These are phyloP conservation scores for Phialocephala sp. DNA, from an alignment of 2,329 filamentous ascomycete genomes.

Conservation along the genomic window DNA sequence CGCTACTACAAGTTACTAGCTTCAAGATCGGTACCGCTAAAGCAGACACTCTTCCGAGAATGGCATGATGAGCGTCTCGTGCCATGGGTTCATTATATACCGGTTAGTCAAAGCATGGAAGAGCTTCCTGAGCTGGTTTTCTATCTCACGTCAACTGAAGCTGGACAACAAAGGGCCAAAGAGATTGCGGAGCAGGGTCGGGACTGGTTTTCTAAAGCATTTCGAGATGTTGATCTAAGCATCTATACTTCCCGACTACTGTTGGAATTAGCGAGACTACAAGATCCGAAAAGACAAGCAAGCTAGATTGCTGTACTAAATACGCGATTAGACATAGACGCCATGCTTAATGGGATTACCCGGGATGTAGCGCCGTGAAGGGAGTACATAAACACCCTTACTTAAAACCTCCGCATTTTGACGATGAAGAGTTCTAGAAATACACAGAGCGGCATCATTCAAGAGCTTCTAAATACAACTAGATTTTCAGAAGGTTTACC, in stretches of 20 bases:
- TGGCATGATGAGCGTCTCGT: conserved; percentile 78
- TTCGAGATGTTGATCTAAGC: conserved; percentile 70
- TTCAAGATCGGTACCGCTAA: conserved; percentile 61
- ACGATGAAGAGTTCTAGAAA: too few relatives aligned
- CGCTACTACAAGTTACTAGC: conserved; percentile 14
- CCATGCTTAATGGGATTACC: too few relatives aligned
- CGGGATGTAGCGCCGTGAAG: too few relatives aligned
- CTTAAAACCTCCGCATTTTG: too few relatives aligned
- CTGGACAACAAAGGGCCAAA: conserved; percentile 63
- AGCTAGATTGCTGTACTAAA: background rate
- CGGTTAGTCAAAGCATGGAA: conserved; percentile 73
- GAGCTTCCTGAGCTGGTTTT: conserved; percentile 75
- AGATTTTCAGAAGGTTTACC: too few relatives aligned
- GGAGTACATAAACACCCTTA: too few relatives aligned
- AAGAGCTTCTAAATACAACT: too few relatives aligned
- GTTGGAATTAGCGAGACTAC: conserved; percentile 58
- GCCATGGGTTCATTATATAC: conserved; percentile 80
- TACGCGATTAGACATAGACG: too few relatives aligned
- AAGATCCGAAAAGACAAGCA: conserved; percentile 28
- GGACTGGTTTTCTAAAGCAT: conserved; percentile 72
- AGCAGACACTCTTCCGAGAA: conserved; percentile 70
- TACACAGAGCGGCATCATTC: too few relatives aligned
- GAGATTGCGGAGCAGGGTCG: conserved; percentile 67
- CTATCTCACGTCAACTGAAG: conserved; percentile 73
- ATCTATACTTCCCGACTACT: conserved; percentile 66